These are phyloP conservation scores for Sporobolomyces pararoseus DNA, from an alignment of 768 basidiomycete genomes.

Conservation along the genomic window DNA sequence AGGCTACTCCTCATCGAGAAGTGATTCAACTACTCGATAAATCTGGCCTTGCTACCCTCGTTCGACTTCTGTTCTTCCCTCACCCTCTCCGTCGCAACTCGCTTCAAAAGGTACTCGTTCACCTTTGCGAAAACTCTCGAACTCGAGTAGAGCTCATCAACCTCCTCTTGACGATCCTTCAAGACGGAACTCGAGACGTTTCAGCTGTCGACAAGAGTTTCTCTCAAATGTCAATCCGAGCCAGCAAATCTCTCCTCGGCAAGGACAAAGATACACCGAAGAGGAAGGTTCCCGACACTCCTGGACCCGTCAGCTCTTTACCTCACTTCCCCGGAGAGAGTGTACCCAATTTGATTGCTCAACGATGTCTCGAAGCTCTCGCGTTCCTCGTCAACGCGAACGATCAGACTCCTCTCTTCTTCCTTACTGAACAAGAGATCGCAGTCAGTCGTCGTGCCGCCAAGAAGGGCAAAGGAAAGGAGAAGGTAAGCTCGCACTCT, in stretches of 20 bases:
- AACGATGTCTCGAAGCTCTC: conserved; percentile 87
- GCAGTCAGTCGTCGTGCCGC: conserved; percentile 52
- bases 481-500: conserved; percentile 51
- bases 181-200: conserved; percentile 90
- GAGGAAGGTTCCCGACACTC: conserved; percentile 52
- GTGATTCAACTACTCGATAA: conserved; percentile 92
- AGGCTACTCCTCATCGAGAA: conserved; percentile 54
- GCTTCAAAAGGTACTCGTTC: conserved; percentile 83
- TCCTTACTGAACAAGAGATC: conserved; percentile 91
- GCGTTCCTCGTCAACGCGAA: conserved; percentile 81
- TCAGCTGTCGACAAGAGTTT: conserved; percentile 86
- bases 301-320: conserved; percentile 53
- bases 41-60: conserved; percentile 75
- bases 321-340: conserved; percentile 60
- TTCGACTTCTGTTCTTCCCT: conserved; percentile 93
- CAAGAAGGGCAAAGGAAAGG: conserved; percentile 93
- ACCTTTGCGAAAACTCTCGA: conserved; percentile 90
- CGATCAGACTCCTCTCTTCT: conserved; percentile 79
- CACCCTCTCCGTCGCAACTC: conserved; percentile 79
- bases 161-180: conserved; percentile 83
- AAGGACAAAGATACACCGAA: conserved; percentile 49
- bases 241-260: conserved; percentile 40
- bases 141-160: conserved; percentile 91
- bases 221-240: conserved; percentile 77
- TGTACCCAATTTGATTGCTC: conserved; percentile 86